These are phyloP conservation scores for Carex myosuroides DNA, from an alignment of 176 grass and related monocot genomes.

Conservation along the genomic window DNA sequence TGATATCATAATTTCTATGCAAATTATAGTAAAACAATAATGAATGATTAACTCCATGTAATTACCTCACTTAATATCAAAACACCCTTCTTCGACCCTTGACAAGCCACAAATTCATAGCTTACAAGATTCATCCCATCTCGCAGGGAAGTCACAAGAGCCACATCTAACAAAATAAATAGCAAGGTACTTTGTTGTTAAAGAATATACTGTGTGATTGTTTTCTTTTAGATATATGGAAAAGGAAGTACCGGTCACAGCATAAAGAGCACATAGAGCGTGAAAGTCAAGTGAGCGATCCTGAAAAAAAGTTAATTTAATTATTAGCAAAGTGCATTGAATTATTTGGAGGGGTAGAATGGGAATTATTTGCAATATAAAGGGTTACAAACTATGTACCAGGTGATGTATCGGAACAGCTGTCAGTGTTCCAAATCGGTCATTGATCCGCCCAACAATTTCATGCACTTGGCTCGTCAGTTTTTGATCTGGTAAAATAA, in stretches of 20 bases:
- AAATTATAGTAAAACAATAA: neutral
- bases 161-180: constrained; percentile 61
- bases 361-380: neutral
- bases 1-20: neutral
- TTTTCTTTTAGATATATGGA: neutral
- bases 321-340: constrained; percentile 20
- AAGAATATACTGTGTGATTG: neutral
- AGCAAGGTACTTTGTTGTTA: constrained; percentile 25
- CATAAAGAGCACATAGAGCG: constrained; percentile 90
- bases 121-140: constrained; percentile 99
- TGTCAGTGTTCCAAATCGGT: constrained; percentile 92
- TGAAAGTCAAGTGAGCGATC: constrained; percentile 96
- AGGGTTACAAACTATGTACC: constrained; percentile 39
- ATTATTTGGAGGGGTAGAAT: neutral
- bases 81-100: constrained; percentile 92
- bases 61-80: constrained; percentile 93
- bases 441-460: constrained; percentile 99
- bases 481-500: constrained; percentile 72
- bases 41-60: constrained; percentile 4
- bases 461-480: constrained; percentile 98
- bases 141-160: constrained; percentile 95
- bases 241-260: constrained; percentile 70
- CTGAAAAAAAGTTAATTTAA: constrained; percentile 41
- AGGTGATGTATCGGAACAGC: constrained; percentile 98
- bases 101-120: constrained; percentile 98